Evolutionary conservation across 1,139 yeast genomes (phyloP).

Genomic region (Hansenula sp.): DNA sequence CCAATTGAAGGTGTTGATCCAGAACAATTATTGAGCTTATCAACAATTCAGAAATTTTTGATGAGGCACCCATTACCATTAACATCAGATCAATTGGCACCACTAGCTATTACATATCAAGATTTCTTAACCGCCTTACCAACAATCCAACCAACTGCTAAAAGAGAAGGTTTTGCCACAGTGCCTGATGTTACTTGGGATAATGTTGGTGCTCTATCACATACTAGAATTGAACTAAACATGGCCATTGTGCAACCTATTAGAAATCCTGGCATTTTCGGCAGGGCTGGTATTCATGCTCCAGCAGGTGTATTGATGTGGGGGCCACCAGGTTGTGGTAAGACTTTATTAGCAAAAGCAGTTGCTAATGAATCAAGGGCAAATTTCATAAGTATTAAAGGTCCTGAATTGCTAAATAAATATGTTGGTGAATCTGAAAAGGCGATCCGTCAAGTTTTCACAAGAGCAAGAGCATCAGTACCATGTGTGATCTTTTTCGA

Average conservation of each 20-base stretch:
- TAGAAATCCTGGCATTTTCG: slow-evolving; percentile 84
- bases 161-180: slow-evolving; percentile 98
- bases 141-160: slow-evolving; percentile 94
- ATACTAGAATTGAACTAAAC: slow-evolving; percentile 83
- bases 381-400: slow-evolving; percentile 90
- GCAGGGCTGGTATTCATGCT: slow-evolving; percentile 89
- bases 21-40: slow-evolving; percentile 27
- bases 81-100: slow-evolving; percentile 67
- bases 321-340: slow-evolving; percentile 99
- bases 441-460: slow-evolving; percentile 92
- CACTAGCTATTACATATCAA: slow-evolving; percentile 67
- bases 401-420: slow-evolving; percentile 90
- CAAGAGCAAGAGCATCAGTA: slow-evolving; percentile 88
- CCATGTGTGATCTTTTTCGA: slow-evolving; percentile 97
- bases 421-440: slow-evolving; percentile 96
- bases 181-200: slow-evolving; percentile 98
- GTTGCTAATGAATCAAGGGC: slow-evolving; percentile 97
- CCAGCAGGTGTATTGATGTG: slow-evolving; percentile 97
- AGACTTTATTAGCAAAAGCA: slow-evolving; percentile 91
- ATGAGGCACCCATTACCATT: slow-evolving; percentile 76
- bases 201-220: slow-evolving; percentile 84
- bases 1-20: slow-evolving; percentile 7
- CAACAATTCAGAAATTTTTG: slow-evolving; percentile 73
- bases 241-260: slow-evolving; percentile 98
- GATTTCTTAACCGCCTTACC: slow-evolving; percentile 88